Conservation (phyloP, 2,329 filamentous ascomycete genomes). For the Cryphonectria carpinicola region DNA sequence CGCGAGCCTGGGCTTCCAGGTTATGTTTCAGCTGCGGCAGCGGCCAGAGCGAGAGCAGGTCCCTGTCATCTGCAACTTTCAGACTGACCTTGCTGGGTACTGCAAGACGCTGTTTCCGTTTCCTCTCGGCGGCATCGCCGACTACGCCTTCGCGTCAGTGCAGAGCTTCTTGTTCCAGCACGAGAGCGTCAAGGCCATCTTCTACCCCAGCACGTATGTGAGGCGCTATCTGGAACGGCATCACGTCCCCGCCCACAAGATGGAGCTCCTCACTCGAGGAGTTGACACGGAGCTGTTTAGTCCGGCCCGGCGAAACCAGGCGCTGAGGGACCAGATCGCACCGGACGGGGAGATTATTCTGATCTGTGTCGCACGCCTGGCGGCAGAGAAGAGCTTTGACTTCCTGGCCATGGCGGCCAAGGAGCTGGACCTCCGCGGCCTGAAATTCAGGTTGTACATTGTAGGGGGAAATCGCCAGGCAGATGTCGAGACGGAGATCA, state of each 20-base stretch:
- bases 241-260: slow-evolving; percentile 58
- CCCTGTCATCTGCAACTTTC: slow-evolving; percentile 69
- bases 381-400: slow-evolving; percentile 72
- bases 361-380: slow-evolving; percentile 67
- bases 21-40: slow-evolving; percentile 70
- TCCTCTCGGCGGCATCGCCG: slow-evolving; percentile 63
- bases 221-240: slow-evolving; percentile 62
- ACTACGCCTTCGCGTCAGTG: slow-evolving; percentile 64
- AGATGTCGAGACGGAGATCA: slow-evolving; percentile 64
- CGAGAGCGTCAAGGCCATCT: slow-evolving; percentile 64
- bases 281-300: slow-evolving; percentile 67
- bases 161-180: slow-evolving; percentile 70
- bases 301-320: slow-evolving; percentile 54
- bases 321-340: slow-evolving; percentile 57
- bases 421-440: slow-evolving; percentile 56
- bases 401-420: slow-evolving; percentile 63
- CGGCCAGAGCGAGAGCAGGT: slow-evolving; percentile 57
- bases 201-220: slow-evolving; percentile 70
- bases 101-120: slow-evolving; percentile 70
- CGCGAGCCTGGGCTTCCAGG: slow-evolving; percentile 71
- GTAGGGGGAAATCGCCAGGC: slow-evolving; percentile 70
- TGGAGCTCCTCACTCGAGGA: slow-evolving; percentile 65
- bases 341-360: slow-evolving; percentile 67
- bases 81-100: slow-evolving; percentile 72
- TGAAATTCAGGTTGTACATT: slow-evolving; percentile 67